Conservation (phyloP, 139 green algal genomes). For the Edaphochlamys debaryana region DNA sequence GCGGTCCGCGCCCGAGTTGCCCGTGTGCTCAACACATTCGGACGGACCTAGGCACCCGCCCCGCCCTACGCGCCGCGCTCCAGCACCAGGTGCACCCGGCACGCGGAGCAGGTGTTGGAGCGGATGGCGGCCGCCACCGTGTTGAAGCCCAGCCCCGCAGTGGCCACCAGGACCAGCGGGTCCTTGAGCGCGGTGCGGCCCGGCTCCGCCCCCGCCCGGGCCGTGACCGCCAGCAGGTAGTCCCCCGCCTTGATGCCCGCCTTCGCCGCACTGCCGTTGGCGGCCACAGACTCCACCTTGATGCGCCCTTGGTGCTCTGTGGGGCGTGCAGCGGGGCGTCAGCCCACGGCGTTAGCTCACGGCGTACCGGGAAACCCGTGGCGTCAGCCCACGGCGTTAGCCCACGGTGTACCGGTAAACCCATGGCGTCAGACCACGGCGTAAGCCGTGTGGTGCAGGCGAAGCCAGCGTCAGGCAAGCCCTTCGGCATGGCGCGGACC, state of each 20-base stretch:
- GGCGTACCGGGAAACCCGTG: too few species aligned
- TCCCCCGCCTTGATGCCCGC: slow-evolving; percentile 38
- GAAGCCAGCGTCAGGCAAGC: too few species aligned
- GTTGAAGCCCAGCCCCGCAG: slow-evolving; percentile 37
- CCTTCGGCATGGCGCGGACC: too few species aligned
- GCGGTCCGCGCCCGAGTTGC: too few species aligned
- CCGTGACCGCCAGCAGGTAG: slow-evolving; percentile 38
- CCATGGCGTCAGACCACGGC: too few species aligned
- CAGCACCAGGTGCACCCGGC: slow-evolving; percentile 42
- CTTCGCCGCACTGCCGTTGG: slow-evolving; percentile 24
- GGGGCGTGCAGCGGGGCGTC: neutral
- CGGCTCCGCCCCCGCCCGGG: slow-evolving; percentile 7
- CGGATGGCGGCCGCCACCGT: slow-evolving; percentile 41
- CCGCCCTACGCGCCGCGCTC: too few species aligned
- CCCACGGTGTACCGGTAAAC: too few species aligned
- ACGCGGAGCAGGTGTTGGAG: slow-evolving; percentile 3
- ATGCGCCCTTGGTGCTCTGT: slow-evolving; percentile 30
- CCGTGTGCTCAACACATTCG: too few species aligned
- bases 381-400: too few species aligned
- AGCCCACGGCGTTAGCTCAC: too few species aligned
- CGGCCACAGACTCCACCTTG: slow-evolving; percentile 37
- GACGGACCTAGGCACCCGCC: too few species aligned
- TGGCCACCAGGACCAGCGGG: slow-evolving; percentile 24
- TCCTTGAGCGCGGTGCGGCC: neutral
- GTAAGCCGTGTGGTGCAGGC: too few species aligned